Percentiles rank a stretch among this genome's conserved stretches.
phyloP scores from a whole-genome alignment of 768 basidiomycete genomes.

The Tricholoma hemisulphureum region DNA sequence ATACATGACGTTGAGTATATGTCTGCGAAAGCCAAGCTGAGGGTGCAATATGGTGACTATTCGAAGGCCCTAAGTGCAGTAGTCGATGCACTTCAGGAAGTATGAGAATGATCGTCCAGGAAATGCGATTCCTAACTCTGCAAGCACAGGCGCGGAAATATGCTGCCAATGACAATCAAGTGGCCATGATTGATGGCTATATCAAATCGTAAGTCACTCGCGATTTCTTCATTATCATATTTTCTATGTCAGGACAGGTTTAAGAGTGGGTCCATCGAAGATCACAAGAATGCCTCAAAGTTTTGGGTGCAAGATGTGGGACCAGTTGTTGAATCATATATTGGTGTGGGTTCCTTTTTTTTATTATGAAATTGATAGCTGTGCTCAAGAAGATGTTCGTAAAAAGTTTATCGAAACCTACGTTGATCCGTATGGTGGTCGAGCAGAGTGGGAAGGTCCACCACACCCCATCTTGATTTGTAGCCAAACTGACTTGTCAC shows the following conservation, averaged over 20 bases:
- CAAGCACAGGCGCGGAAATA: slow-evolving; percentile 63
- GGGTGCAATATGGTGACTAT: slow-evolving; percentile 77
- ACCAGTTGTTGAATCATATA: slow-evolving; percentile 85
- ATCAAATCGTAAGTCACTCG: slow-evolving; percentile 60
- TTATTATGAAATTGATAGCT: neutral
- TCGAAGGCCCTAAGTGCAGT: slow-evolving; percentile 52
- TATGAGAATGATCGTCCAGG: slow-evolving; percentile 17
- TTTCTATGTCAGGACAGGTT: slow-evolving; percentile 47
- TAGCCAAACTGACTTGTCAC: slow-evolving; percentile 9
- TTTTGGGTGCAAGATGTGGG: slow-evolving; percentile 87
- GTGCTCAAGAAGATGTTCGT: neutral
- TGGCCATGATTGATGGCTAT: slow-evolving; percentile 73
- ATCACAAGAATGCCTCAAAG: slow-evolving; percentile 73
- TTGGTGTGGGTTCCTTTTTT: slow-evolving; percentile 49
- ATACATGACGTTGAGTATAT: slow-evolving; percentile 47
- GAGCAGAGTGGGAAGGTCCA: slow-evolving; percentile 94
- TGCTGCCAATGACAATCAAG: slow-evolving; percentile 70
- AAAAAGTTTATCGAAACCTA: slow-evolving; percentile 76
- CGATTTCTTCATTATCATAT: neutral
- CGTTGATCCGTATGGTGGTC: slow-evolving; percentile 86
- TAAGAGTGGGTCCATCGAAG: slow-evolving; percentile 72
- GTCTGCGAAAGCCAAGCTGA: slow-evolving; percentile 48
- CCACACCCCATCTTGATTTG: neutral
- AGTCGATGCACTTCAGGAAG: slow-evolving; percentile 59
- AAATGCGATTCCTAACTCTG: neutral